Evolutionary conservation across 768 basidiomycete genomes (phyloP), one percentile per base, ranked within the genome.

Genomic region (Sporobolomyces roseus): DNA sequence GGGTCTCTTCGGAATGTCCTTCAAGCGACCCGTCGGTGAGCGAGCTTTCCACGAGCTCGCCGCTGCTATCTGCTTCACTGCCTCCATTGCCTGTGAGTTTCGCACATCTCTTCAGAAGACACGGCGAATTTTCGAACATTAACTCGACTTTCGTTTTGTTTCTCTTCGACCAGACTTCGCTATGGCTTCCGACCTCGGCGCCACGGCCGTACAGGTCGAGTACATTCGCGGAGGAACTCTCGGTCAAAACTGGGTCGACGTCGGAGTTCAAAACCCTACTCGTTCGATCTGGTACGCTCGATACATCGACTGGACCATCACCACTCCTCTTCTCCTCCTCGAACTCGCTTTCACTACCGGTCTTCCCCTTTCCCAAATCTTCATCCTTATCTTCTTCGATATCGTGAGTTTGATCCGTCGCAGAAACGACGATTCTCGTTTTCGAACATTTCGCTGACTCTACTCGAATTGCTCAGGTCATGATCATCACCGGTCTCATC

Each of bases 111-210:
- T 58, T 8, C 3, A 9, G 17, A 6, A n/a, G n/a, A n/a, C n/a
- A n/a, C n/a, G n/a, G n/a, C n/a, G n/a, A n/a, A n/a, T n/a, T n/a
- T n/a, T n/a, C n/a, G n/a, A n/a, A n/a, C n/a, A n/a, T n/a, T n/a
- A n/a, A n/a, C n/a, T n/a, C n/a, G n/a, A n/a, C n/a, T n/a, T n/a
- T n/a, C n/a, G n/a, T 19, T 25, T n/a, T 23, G 29, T 17, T 6
- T 6, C 1, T 7, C 23, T 16, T n/a, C 4, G 36, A 65, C 60
- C 56, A 16, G 43, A 60, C 78, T 84, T 83, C 76, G 78, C 81
- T 17, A 84, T 85, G 84, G 85, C 84, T 0, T 84, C 84, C 25
- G 80, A 85, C 74, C 79, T 85, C 45, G 85, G 85, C 17, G 78
- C 77, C 49, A 82, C 84, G 0, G 79, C 83, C 43, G 74, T 85